Percentiles rank a stretch among this genome's conserved stretches.
Evolutionary conservation across 805 yeast species (phyloP).

Genomic region (Candida corydali): DNA sequence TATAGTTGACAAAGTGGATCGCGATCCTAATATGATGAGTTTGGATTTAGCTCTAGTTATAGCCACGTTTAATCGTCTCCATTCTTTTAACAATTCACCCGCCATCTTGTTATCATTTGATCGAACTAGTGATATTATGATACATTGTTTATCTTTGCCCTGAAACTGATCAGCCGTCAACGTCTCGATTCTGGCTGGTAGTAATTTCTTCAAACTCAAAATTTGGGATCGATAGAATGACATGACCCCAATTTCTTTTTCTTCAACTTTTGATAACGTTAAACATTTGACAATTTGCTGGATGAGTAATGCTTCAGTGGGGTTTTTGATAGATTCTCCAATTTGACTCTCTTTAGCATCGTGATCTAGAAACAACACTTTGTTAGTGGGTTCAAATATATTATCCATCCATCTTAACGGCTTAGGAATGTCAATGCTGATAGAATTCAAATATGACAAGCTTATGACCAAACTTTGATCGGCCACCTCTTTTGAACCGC

Average conservation of each 20-base stretch:
- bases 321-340: constrained; percentile 72
- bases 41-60: constrained; percentile 87
- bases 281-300: constrained; percentile 59
- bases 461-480: constrained; percentile 53
- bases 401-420: constrained; percentile 50
- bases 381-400: constrained; percentile 49
- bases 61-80: constrained; percentile 93
- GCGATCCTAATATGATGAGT: constrained; percentile 79
- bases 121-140: constrained; percentile 84
- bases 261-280: constrained; percentile 53
- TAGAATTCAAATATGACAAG: constrained; percentile 10
- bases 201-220: constrained; percentile 28
- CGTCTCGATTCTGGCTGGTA: constrained; percentile 52
- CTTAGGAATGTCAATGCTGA: not conserved
- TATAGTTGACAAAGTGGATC: constrained; percentile 50
- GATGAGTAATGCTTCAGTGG: constrained; percentile 65
- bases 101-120: constrained; percentile 62
- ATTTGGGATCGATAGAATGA: constrained; percentile 82
- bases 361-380: constrained; percentile 78
- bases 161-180: constrained; percentile 95
- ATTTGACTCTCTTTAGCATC: constrained; percentile 59
- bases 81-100: constrained; percentile 79
- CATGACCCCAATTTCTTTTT: constrained; percentile 74
- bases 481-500: constrained; percentile 69
- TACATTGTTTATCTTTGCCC: constrained; percentile 92